These are phyloP conservation scores for Boletus tylopilopsis DNA, from an alignment of 768 basidiomycete genomes.

Conservation along the genomic window DNA sequence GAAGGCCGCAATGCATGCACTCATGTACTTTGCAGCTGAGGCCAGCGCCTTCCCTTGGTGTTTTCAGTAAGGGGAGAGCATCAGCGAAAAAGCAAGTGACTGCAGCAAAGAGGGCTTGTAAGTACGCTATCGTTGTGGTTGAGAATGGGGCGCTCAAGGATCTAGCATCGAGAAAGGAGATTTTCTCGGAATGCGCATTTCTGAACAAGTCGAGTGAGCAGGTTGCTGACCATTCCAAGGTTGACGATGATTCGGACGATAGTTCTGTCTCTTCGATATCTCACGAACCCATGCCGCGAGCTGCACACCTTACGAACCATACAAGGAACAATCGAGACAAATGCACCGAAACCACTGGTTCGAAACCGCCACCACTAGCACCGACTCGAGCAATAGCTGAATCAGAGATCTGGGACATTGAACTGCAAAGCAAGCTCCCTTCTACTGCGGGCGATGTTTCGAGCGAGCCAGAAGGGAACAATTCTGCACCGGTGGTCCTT, in stretches of 20 bases:
- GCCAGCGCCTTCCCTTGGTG: constrained; percentile 28
- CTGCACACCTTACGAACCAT: neutral
- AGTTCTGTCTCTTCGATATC: constrained; percentile 16
- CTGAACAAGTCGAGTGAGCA: constrained; percentile 31
- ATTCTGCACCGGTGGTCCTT: constrained; percentile 32
- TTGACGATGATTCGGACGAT: constrained; percentile 3
- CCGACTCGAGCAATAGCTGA: constrained; percentile 10
- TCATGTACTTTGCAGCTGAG: constrained; percentile 24
- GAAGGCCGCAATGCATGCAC: neutral
- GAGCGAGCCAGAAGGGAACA: constrained; percentile 12
- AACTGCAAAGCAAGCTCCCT: constrained; percentile 33
- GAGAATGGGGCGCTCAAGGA: neutral
- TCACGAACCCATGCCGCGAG: constrained; percentile 14
- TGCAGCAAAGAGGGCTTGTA: constrained; percentile 13
- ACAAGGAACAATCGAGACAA: constrained; percentile 1
- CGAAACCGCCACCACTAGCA: neutral
- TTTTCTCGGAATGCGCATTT: constrained; percentile 49
- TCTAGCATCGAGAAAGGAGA: constrained; percentile 12
- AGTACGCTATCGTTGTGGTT: neutral
- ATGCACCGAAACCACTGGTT: neutral
- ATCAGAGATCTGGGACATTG: constrained; percentile 59
- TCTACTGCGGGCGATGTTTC: constrained; percentile 17
- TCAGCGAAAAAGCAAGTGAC: constrained; percentile 26
- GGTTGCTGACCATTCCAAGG: constrained; percentile 4
- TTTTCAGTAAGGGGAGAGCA: constrained; percentile 36